These are phyloP conservation scores for Cercospora zeina DNA, from an alignment of 2,329 filamentous ascomycete genomes.

Conservation along the genomic window DNA sequence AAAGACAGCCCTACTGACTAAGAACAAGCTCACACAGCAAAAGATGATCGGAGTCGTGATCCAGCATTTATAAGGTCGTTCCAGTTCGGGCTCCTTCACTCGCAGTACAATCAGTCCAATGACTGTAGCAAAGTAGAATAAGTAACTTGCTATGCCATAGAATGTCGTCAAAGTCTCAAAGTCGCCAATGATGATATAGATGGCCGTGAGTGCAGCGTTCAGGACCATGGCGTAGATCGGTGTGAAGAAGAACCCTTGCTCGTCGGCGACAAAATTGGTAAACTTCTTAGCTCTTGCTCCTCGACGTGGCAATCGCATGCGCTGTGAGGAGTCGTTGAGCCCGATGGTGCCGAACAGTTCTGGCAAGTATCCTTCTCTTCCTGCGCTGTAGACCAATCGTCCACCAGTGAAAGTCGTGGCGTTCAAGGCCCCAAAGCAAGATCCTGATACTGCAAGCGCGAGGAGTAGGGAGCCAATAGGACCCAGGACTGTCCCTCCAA, in stretches of 20 bases:
- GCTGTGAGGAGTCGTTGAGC: conserved; percentile 51
- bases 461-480: conserved; percentile 77
- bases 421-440: conserved; percentile 92
- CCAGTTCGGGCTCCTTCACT: conserved; percentile 80
- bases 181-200: conserved; percentile 83
- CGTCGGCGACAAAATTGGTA: conserved; percentile 69
- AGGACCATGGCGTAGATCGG: conserved; percentile 89
- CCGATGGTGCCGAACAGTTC: conserved; percentile 80
- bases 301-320: conserved; percentile 42
- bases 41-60: conserved; percentile 97
- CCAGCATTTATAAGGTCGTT: conserved; percentile 93
- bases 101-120: conserved; percentile 88
- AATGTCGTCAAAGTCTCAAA: conserved; percentile 92
- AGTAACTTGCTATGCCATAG: conserved; percentile 95
- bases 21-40: conserved; percentile 92
- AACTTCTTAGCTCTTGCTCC: conserved; percentile 62
- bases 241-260: conserved; percentile 83
- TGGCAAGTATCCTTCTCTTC: conserved; percentile 92
- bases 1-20: conserved; percentile 85
- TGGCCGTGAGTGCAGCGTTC: conserved; percentile 70
- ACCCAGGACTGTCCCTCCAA: conserved; percentile 87
- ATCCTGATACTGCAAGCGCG: conserved; percentile 84
- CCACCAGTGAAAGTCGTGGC: conserved; percentile 91
- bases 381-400: conserved; percentile 87
- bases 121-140: conserved; percentile 95